These are phyloP conservation scores for Venturia effusa DNA, from an alignment of 2,329 filamentous ascomycete species.

Conservation along the genomic window DNA sequence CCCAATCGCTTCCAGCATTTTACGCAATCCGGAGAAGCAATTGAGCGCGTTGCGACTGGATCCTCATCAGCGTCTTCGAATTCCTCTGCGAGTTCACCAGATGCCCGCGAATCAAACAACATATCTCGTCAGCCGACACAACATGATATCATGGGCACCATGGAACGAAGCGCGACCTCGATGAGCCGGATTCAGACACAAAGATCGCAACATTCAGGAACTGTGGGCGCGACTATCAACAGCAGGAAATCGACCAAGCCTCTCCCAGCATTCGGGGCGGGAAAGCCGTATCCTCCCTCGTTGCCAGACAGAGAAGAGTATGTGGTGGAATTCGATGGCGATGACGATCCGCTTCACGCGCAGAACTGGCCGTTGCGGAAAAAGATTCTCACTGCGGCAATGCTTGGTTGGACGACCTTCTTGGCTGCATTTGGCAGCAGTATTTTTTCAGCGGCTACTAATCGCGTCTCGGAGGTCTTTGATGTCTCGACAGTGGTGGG, in stretches of 20 bases:
- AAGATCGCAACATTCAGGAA: slow-evolving; percentile 58
- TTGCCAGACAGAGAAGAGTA: slow-evolving; percentile 65
- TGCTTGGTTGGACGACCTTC: slow-evolving; percentile 65
- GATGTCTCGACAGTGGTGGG: slow-evolving; percentile 20
- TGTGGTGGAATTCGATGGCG: slow-evolving; percentile 73
- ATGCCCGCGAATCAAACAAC: neutral
- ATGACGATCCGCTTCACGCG: slow-evolving; percentile 71
- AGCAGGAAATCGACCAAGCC: slow-evolving; percentile 40
- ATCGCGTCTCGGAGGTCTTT: slow-evolving; percentile 17
- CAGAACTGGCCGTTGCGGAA: slow-evolving; percentile 77
- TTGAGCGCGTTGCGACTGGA: slow-evolving; percentile 8
- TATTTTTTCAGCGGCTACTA: slow-evolving; percentile 31
- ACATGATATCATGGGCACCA: neutral
- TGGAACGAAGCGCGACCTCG: slow-evolving; percentile 24
- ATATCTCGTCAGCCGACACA: slow-evolving; percentile 3
- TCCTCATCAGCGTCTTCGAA: slow-evolving; percentile 5
- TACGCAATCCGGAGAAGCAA: slow-evolving; percentile 7
- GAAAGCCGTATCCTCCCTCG: slow-evolving; percentile 62
- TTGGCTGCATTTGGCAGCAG: slow-evolving; percentile 53
- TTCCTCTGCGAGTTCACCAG: neutral
- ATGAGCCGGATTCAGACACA: slow-evolving; percentile 62
- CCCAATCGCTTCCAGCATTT: slow-evolving; percentile 8
- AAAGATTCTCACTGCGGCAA: slow-evolving; percentile 59
- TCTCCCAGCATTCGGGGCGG: slow-evolving; percentile 58
- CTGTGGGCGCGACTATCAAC: slow-evolving; percentile 48